Base-by-base conservation (phyloP, 2,329 filamentous ascomycete genomes). In the Neurospora sp. region DNA sequence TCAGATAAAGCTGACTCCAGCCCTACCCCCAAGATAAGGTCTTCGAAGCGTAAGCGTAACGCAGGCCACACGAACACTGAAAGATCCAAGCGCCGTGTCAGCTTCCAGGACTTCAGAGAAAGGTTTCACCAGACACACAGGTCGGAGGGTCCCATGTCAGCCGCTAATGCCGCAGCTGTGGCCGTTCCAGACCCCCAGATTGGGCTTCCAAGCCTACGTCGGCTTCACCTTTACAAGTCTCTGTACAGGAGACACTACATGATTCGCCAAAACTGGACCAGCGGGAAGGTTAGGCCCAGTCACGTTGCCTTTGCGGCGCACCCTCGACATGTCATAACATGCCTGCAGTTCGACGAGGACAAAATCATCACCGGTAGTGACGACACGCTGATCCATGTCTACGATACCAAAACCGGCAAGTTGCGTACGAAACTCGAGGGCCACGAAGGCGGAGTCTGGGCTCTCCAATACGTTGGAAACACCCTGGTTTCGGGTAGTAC, bases 291-390 rank as follows among this genome's bases (percentile, higher is more conserved):
- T 39, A 92, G 93, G 79, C 96, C 96, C 37, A 88, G 91, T 66
- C 96, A 99, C 76, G 90, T 99, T 70, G 96, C 96, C 4, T 98
- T 99, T 80, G 90, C 93, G n/a, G 96, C 96, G 5, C 96, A 99
- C 77, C 93, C 96, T 71, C 89, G 93, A 40, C 95, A 98, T 81
- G 96, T 99, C 72, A 97, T 99, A 68, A 99, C 96, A 17, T 99
- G 96, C 78, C 85, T 99, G 69, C 94, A 99, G 78, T 99, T 99
- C 76, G 96, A 99, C 77, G 92, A 94, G 67, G 94, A 99, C 83
- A 98, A 98, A 81, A 97, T 99, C 74, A 87, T 99, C 74, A 99
- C 96, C 1, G 96, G 96, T 36, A 98, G 95, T 77, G 96, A 99
- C 78, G 96, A 99, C 78, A 97, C 94, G 4, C 90, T 97, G 72